Percentiles rank a stretch among this genome's conserved stretches.
Conservation (phyloP, 371 early-diverging fungal species). For the Saksenaea vasiformis region DNA sequence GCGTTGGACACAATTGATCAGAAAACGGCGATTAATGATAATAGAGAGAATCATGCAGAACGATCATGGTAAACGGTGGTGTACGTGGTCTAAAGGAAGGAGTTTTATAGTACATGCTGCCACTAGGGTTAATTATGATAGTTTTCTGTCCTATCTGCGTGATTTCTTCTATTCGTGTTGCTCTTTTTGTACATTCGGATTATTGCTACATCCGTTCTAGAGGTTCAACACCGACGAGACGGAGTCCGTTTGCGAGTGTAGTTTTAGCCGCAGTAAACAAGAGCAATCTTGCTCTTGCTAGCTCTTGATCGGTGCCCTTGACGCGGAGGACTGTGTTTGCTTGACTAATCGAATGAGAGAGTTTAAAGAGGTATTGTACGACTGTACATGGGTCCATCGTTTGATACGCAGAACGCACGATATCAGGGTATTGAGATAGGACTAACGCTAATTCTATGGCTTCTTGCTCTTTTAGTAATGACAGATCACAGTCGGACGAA, state of each 20-base stretch:
- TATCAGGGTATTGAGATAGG: conserved; percentile 84
- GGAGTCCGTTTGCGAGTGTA: conserved; percentile 79
- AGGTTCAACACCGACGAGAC: conserved; percentile 76
- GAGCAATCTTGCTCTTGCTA: conserved; percentile 78
- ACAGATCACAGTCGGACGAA: conserved; percentile 13
- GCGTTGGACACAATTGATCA: too few species aligned
- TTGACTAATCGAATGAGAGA: conserved; percentile 74
- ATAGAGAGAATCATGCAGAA: too few species aligned
- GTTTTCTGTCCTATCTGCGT: too few species aligned
- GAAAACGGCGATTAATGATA: too few species aligned
- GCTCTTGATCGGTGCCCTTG: conserved; percentile 50
- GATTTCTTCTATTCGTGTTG: background rate
- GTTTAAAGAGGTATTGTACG: conserved; percentile 80
- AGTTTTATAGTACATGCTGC: too few species aligned
- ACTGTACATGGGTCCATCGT: conserved; percentile 83
- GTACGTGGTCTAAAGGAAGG: too few species aligned
- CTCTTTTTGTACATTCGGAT: background rate
- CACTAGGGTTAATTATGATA: too few species aligned
- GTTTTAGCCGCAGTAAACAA: conserved; percentile 71
- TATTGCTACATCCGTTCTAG: conserved; percentile 79
- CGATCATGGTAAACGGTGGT: too few species aligned
- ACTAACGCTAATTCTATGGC: conserved; percentile 70
- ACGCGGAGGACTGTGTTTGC: conserved; percentile 78
- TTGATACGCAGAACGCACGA: conserved; percentile 53
- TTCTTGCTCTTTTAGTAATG: conserved; percentile 65